Evolutionary conservation across 2,329 filamentous ascomycete species (phyloP).

Genomic region (Gremmenia infestans): DNA sequence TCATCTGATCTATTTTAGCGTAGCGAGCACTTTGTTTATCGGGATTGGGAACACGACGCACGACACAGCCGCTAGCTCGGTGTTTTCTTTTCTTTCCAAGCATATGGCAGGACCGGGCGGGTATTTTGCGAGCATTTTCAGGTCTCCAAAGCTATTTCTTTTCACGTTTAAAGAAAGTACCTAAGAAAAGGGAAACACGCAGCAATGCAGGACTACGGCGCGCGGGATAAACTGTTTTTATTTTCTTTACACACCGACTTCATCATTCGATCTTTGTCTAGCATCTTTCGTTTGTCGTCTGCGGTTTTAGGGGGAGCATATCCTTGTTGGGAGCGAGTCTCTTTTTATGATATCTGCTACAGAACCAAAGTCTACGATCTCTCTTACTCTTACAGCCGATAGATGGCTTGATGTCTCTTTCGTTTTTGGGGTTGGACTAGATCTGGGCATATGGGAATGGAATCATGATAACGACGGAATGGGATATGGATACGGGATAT

Average conservation of each 20-base stretch:
- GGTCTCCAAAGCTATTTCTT: slow-evolving; percentile 33
- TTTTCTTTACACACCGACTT: slow-evolving; percentile 15
- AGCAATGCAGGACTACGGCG: slow-evolving; percentile 57
- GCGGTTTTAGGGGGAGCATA: slow-evolving; percentile 19
- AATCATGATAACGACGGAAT: slow-evolving; percentile 12
- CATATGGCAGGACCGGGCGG: slow-evolving; percentile 31
- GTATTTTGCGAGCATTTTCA: slow-evolving; percentile 29
- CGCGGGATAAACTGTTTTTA: slow-evolving; percentile 31
- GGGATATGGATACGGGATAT: slow-evolving; percentile 7
- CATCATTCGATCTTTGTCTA: slow-evolving; percentile 22
- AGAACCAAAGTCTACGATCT: slow-evolving; percentile 7
- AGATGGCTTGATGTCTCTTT: slow-evolving; percentile 29
- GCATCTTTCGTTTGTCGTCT: slow-evolving; percentile 26
- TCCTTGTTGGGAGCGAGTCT: slow-evolving; percentile 16
- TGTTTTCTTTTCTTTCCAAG: slow-evolving; percentile 22
- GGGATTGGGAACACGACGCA: slow-evolving; percentile 39
- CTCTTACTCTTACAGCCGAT: slow-evolving; percentile 11
- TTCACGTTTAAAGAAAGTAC: slow-evolving; percentile 25
- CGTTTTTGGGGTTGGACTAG: slow-evolving; percentile 15
- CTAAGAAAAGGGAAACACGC: slow-evolving; percentile 51
- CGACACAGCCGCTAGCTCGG: slow-evolving; percentile 29
- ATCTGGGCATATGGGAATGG: slow-evolving; percentile 7
- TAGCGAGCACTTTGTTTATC: slow-evolving; percentile 42
- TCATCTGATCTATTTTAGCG: slow-evolving; percentile 42
- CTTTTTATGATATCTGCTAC: slow-evolving; percentile 15